Percentiles rank a stretch among this genome's conserved stretches.
phyloP scores from a whole-genome alignment of 139 green algal species.

The Haematococcus sp. region DNA sequence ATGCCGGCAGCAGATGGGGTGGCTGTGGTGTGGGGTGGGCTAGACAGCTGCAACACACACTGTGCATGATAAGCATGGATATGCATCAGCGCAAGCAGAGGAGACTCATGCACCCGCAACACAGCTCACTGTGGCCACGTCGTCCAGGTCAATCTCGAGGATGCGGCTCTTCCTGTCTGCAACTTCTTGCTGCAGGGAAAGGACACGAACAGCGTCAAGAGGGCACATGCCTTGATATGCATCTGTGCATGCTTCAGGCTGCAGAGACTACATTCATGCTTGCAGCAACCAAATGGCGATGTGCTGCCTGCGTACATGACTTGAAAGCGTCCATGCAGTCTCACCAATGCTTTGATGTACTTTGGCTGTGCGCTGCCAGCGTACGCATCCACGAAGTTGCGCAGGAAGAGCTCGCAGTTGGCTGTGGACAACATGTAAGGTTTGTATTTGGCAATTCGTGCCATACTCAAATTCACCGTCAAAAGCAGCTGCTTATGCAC shows the following conservation, averaged over 20 bases:
- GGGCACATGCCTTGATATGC: not conserved
- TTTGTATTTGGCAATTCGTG: not conserved
- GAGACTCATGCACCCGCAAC: too few species aligned
- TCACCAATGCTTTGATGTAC: conserved; percentile 64
- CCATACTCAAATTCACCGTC: not conserved
- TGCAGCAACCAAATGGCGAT: too few species aligned
- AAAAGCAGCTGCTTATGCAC: not conserved
- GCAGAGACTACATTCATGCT: not conserved
- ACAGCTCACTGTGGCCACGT: conserved; percentile 65
- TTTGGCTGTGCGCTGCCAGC: conserved; percentile 32
- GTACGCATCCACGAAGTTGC: conserved; percentile 54
- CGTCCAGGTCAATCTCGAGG: conserved; percentile 78
- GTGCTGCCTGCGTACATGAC: not conserved
- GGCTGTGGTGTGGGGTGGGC: too few species aligned
- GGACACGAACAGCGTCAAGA: too few species aligned
- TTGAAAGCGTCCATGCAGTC: not conserved
- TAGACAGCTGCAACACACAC: too few species aligned
- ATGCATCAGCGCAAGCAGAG: too few species aligned
- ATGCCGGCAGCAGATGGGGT: too few species aligned
- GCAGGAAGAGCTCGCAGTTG: conserved; percentile 51
- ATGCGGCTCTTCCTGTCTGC: conserved; percentile 70
- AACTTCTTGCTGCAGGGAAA: conserved; percentile 84
- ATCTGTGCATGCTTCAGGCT: not conserved
- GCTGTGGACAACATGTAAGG: conserved; percentile 11
- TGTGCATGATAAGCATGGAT: too few species aligned